Base-by-base conservation (phyloP, 2,329 filamentous ascomycete genomes). In the Sporothrix brunneoviolacea region DNA sequence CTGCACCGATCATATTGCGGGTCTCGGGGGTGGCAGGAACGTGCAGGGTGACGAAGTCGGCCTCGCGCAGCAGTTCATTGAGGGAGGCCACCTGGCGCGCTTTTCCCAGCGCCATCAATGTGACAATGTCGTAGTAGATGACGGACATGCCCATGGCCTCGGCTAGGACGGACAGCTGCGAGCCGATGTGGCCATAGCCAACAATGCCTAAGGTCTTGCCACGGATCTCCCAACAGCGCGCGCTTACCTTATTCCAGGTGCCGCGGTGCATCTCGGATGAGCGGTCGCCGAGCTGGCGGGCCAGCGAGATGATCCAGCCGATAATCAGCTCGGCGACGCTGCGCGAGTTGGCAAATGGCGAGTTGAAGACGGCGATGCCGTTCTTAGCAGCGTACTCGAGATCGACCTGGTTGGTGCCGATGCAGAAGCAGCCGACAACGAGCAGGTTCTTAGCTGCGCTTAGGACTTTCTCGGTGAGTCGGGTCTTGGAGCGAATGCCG, bases 81-180 rank as follows among this genome's bases (percentile, higher is more conserved):
- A 98, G 73, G 1, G 80, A 86, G 5, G 84, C 73, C 35, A 97
- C 86, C 66, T 97, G 93, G 59, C 78, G 83, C 28, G 91, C 83
- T 10, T 87, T 95, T 50, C 93, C 93, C 65, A 98, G 73, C 39
- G 87, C 86, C 93, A 98, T 98, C 59, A 97, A 77, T 59, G 91
- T 95, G 56, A 95, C 71, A 7, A 95, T 83, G 68, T 98, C 93
- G 68, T 94, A 97, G 76, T 96, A 98, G 61, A 97, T 91, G 62
- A 98, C 93, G 15, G 79, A 83, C 91, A 98, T 96, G 44, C 93
- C 93, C 90, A 98, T 95, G 21, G 91, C 83, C 70, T 98, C 93
- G 24, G 93, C 91, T 56, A 98, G 75, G 37, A 98, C 93, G 0
- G 91, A 97, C 57, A 98, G 74, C 69, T 98, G 93, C 46, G 89